phyloP scores from a whole-genome alignment of 1,284 basidiomycete genomes.

The Microbotryomycetes sp. region DNA sequence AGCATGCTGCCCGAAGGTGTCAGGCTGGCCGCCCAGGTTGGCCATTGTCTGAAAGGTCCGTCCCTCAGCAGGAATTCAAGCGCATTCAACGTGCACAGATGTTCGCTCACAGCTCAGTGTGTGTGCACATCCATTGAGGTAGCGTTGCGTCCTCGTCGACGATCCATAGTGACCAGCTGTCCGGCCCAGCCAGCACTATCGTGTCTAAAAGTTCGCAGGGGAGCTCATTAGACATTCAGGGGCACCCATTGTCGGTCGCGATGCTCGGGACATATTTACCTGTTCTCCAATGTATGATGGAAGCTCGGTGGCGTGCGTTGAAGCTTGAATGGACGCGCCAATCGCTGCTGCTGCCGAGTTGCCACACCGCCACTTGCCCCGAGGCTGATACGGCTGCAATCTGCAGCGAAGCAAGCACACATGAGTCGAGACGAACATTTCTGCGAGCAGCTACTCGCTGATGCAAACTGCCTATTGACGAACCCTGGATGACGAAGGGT shows the following conservation, averaged over 20 bases:
- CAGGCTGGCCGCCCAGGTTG: not conserved
- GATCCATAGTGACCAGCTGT: slow-evolving; percentile 17
- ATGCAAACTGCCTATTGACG: too few species aligned
- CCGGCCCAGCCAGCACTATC: slow-evolving; percentile 17
- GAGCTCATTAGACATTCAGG: not conserved
- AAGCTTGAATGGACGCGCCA: not conserved
- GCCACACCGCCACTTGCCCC: not conserved
- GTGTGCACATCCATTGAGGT: slow-evolving; percentile 17
- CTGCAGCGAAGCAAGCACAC: not conserved
- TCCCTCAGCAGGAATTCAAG: too few species aligned
- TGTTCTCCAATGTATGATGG: not conserved
- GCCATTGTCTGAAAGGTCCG: not conserved
- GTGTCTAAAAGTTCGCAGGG: slow-evolving; percentile 15
- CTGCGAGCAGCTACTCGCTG: not conserved
- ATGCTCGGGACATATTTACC: not conserved
- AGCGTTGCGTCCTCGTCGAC: slow-evolving; percentile 18
- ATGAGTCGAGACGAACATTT: not conserved
- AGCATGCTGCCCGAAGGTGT: slow-evolving; percentile 17
- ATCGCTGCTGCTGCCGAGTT: not conserved
- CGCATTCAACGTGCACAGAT: not conserved
- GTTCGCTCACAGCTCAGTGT: not conserved
- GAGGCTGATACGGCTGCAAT: not conserved
- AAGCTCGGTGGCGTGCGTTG: not conserved
- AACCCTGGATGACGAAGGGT: not conserved
- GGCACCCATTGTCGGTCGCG: too few species aligned